phyloP scores from a whole-genome alignment of 2,329 filamentous ascomycete species.

The Paracamarosporium sp. region DNA sequence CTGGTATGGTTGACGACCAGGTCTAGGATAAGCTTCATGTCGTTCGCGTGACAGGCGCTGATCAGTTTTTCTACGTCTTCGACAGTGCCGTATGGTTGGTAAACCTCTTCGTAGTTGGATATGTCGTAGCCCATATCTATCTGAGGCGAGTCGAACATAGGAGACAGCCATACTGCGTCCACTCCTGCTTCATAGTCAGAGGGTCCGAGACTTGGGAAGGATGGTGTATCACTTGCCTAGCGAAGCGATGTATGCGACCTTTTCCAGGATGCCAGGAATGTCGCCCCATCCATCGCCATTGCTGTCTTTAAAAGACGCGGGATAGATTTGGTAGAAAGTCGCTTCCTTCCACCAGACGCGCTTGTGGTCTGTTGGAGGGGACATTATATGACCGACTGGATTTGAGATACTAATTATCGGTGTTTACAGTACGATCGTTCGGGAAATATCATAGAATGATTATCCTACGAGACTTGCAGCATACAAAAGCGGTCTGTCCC shows the following conservation, averaged over 20 bases:
- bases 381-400: constrained; percentile 21
- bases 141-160: constrained; percentile 70
- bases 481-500: no score
- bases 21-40: constrained; percentile 76
- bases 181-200: constrained; percentile 51
- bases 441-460: no score
- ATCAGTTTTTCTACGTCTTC: constrained; percentile 70
- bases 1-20: constrained; percentile 81
- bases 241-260: constrained; percentile 61
- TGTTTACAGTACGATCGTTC: no score
- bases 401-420: no score
- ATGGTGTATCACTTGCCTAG: constrained; percentile 41
- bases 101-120: constrained; percentile 70
- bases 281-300: constrained; percentile 68
- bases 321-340: constrained; percentile 55
- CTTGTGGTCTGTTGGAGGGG: constrained; percentile 33
- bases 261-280: constrained; percentile 67
- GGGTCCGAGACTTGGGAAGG: neutral
- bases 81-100: constrained; percentile 70
- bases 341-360: constrained; percentile 55
- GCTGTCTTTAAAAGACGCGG: constrained; percentile 56
- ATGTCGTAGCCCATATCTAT: constrained; percentile 76
- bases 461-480: no score
- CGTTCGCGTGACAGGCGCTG: constrained; percentile 64
- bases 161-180: constrained; percentile 72